phyloP scores from a whole-genome alignment of 2,329 filamentous ascomycete species.

The Claviceps quebecensis region DNA sequence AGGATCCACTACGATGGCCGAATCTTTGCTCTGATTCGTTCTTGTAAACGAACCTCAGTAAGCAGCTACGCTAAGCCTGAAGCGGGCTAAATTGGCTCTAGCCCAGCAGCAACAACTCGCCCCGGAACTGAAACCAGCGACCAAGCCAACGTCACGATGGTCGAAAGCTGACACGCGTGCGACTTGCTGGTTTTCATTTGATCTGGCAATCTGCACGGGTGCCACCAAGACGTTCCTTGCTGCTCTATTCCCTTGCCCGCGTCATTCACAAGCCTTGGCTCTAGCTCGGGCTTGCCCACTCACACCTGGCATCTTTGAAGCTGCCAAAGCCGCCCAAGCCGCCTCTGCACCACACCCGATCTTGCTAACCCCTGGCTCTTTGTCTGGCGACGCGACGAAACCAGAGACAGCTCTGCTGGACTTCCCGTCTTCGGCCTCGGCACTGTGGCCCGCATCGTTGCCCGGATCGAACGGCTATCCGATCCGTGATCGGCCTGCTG shows the following conservation, averaged over 20 bases:
- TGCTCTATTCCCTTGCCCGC: neutral
- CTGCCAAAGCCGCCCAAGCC: neutral
- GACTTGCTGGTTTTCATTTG: neutral
- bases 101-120: neutral
- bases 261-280: conserved; percentile 2
- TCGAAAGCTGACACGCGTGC: conserved; percentile 2
- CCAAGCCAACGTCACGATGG: neutral
- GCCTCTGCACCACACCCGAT: neutral
- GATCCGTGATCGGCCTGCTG: conserved; percentile 3
- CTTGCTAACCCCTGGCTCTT: conserved; percentile 1
- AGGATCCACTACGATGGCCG: neutral
- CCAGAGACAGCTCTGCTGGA: neutral
- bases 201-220: neutral
- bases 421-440: conserved; percentile 1
- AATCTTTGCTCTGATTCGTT: conserved; percentile 1
- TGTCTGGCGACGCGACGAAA: neutral
- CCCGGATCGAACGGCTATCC: conserved; percentile 5
- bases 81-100: neutral
- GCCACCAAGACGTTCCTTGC: neutral
- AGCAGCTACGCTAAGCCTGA: neutral
- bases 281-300: conserved; percentile 4
- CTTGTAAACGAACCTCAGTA: neutral
- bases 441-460: conserved; percentile 6
- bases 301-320: conserved; percentile 2
- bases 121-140: conserved; percentile 1